Conservation (phyloP, 2,329 filamentous ascomycete species). For the Dryadomyces quercus-mongolicae region DNA sequence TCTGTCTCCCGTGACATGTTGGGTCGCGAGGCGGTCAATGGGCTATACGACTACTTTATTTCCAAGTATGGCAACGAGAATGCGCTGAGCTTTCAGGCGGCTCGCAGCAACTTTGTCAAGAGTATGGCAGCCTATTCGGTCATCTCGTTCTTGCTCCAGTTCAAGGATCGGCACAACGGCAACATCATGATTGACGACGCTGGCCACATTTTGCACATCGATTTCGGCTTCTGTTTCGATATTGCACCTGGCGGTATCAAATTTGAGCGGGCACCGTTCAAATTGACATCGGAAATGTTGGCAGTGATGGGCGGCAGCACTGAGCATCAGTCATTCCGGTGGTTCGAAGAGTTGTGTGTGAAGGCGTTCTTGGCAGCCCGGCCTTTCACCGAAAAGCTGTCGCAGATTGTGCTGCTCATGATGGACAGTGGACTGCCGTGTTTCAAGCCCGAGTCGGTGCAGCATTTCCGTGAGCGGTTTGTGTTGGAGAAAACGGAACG, state of each 20-base stretch:
- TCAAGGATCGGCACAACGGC: slow-evolving; percentile 98
- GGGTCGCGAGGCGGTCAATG: slow-evolving; percentile 93
- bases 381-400: slow-evolving; percentile 77
- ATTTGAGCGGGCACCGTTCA: slow-evolving; percentile 97
- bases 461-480: slow-evolving; percentile 86
- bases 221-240: slow-evolving; percentile 99
- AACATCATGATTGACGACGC: slow-evolving; percentile 99
- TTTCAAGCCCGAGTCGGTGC: slow-evolving; percentile 92
- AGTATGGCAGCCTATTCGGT: slow-evolving; percentile 98
- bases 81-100: slow-evolving; percentile 86
- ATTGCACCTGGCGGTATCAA: slow-evolving; percentile 94
- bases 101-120: slow-evolving; percentile 95
- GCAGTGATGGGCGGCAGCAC: slow-evolving; percentile 93
- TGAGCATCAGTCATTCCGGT: slow-evolving; percentile 77
- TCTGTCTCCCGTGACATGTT: slow-evolving; percentile 98
- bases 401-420: slow-evolving; percentile 87
- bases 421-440: slow-evolving; percentile 91
- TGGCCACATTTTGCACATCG: slow-evolving; percentile 95
- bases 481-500: slow-evolving; percentile 83
- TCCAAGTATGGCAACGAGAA: slow-evolving; percentile 97
- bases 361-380: slow-evolving; percentile 87
- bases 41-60: slow-evolving; percentile 95
- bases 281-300: slow-evolving; percentile 94
- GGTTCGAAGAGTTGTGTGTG: slow-evolving; percentile 93
- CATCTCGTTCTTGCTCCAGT: slow-evolving; percentile 91